These are phyloP conservation scores for Arthroderma uncinatum DNA, from an alignment of 2,329 filamentous ascomycete genomes.

Conservation along the genomic window DNA sequence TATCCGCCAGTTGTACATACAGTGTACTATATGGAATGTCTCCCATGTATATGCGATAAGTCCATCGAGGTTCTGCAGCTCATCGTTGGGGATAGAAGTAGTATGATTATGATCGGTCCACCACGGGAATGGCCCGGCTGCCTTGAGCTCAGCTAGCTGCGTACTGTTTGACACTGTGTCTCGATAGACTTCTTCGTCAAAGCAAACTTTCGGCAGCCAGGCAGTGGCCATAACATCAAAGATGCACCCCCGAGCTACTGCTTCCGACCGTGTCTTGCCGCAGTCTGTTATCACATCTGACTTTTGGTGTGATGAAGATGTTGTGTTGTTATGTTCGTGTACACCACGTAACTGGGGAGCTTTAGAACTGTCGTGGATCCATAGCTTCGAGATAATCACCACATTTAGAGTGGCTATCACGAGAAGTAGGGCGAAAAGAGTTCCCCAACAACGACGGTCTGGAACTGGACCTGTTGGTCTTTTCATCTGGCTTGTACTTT, in stretches of 20 bases:
- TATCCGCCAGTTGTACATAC: conserved; percentile 12
- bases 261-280: conserved; percentile 10
- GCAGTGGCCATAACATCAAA: conserved; percentile 11
- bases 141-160: conserved; percentile 5
- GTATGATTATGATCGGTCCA: conserved; percentile 10
- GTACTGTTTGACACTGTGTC: conserved; percentile 1
- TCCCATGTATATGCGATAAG: conserved; percentile 13
- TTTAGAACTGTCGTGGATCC: background rate
- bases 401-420: background rate
- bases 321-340: background rate
- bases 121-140: conserved; percentile 8
- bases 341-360: background rate
- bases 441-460: background rate
- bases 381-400: background rate
- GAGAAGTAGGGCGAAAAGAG: background rate
- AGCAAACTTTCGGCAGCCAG: conserved; percentile 11
- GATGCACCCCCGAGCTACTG: conserved; percentile 8
- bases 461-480: background rate
- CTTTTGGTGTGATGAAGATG: background rate
- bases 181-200: conserved; percentile 6
- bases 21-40: conserved; percentile 10
- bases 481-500: background rate
- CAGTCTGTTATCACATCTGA: background rate
- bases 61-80: conserved; percentile 2
- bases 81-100: conserved; percentile 4